Evolutionary conservation across 805 yeast species (phyloP).

Genomic region (Myxozyma neotropica): DNA sequence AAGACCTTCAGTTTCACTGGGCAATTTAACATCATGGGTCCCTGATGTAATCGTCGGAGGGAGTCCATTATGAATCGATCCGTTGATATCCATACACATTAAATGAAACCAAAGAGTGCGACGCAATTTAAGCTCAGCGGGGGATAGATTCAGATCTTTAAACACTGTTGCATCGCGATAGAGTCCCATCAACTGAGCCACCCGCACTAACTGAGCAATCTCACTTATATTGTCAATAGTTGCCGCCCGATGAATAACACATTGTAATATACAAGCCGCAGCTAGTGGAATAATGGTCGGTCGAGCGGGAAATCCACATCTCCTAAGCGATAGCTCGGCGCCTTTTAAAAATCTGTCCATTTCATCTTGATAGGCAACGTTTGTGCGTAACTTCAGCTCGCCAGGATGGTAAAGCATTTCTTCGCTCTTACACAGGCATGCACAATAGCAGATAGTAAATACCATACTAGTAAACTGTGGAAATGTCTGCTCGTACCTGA

Average conservation of each 20-base stretch:
- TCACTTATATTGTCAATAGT: constrained; percentile 16
- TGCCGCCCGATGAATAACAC: constrained; percentile 12
- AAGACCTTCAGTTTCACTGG: constrained; percentile 8
- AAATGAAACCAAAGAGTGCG: constrained; percentile 25
- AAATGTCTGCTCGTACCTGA: not conserved
- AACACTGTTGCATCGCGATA: constrained; percentile 29
- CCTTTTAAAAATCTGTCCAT: constrained; percentile 10
- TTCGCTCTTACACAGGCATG: constrained; percentile 17
- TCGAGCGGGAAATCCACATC: constrained; percentile 22
- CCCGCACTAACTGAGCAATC: constrained; percentile 19
- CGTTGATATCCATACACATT: constrained; percentile 22
- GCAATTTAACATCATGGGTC: constrained; percentile 20
- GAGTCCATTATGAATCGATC: constrained; percentile 22
- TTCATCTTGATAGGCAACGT: constrained; percentile 2
- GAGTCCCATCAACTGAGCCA: constrained; percentile 30
- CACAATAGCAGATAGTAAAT: constrained; percentile 17
- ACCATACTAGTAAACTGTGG: constrained; percentile 13
- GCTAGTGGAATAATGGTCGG: constrained; percentile 18
- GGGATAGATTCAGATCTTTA: not conserved
- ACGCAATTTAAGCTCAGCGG: constrained; percentile 7
- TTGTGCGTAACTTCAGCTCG: not conserved
- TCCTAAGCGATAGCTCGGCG: constrained; percentile 12
- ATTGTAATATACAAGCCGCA: constrained; percentile 16
- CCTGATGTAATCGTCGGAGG: constrained; percentile 12
- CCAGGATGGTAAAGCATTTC: constrained; percentile 11